Evolutionary conservation across 805 yeast species (phyloP).

Genomic region (Metschnikowia lochheadii): DNA sequence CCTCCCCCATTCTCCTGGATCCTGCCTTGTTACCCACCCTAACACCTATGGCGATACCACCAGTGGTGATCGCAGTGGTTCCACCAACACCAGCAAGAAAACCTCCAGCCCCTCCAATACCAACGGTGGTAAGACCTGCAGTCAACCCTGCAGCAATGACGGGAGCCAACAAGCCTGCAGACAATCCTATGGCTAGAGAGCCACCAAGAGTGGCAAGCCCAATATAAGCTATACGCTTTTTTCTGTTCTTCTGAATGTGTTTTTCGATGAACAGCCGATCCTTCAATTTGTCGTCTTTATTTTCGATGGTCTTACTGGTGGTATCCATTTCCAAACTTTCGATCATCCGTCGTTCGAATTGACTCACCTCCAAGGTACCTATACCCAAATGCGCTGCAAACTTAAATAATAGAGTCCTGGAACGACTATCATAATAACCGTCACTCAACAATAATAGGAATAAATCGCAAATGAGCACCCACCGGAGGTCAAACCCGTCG

Average conservation of each 20-base stretch:
- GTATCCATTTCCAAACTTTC: conserved; percentile 83
- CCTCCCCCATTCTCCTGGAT: conserved; percentile 82
- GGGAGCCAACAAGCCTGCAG: conserved; percentile 95
- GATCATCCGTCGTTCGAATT: conserved; percentile 86
- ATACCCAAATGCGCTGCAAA: conserved; percentile 65
- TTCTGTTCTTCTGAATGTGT: conserved; percentile 63
- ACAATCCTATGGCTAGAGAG: conserved; percentile 85
- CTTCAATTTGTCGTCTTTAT: conserved; percentile 69
- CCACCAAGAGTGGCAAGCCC: conserved; percentile 98
- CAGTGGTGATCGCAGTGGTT: conserved; percentile 86
- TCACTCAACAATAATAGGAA: conserved; percentile 77
- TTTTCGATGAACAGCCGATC: conserved; percentile 70
- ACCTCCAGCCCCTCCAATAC: conserved; percentile 88
- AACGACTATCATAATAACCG: conserved; percentile 84
- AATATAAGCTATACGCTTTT: conserved; percentile 73
- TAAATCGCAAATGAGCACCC: conserved; percentile 92
- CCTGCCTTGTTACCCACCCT: conserved; percentile 83
- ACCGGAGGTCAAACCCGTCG: conserved; percentile 59
- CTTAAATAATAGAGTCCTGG: conserved; percentile 68
- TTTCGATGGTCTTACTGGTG: conserved; percentile 48
- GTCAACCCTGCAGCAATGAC: conserved; percentile 98
- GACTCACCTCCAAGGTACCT: conserved; percentile 63
- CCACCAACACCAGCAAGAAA: conserved; percentile 97
- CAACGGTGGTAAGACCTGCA: conserved; percentile 93
- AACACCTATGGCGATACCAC: conserved; percentile 90